Evolutionary conservation across 1,139 yeast species (phyloP), one percentile per base, ranked within the genome.

Genomic region (Kodamaea anthophila): DNA sequence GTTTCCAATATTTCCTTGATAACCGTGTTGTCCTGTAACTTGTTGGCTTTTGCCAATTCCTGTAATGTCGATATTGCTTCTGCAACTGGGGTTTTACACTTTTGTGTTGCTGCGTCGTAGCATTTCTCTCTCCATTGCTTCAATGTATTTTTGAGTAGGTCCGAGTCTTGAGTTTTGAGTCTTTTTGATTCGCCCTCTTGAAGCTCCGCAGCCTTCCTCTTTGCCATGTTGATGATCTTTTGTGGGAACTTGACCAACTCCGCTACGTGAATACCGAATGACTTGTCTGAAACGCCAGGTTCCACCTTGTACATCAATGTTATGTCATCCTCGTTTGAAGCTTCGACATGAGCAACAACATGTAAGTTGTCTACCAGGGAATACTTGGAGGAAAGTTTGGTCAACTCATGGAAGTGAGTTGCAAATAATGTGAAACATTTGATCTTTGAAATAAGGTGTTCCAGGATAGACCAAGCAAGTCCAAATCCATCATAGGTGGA

Each of bases 401-500:
- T 91, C 35, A 91, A 66, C 52, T 91, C 98, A 53, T 91, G 97
- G 68, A 91, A 91, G 62, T 91, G 98, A 0, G 98, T 91, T 0
- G 98, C 98, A 66, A 91, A 91, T 37, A 91, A 53, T 0, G 94
- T 75, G 53, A 86, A 87, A 40, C 96, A 81, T 30, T 72, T 69
- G 35, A 84, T 73, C 35, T 77, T 64, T 18, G 65, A 65, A 2
- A 91, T 79, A 37, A 91, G 77, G 51, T 82, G 79, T 48, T 87
- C 95, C 43, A 93, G 83, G 35, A 91, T 91, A 0, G 96, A 80
- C 94, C 96, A 91, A 0, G 98, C 98, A 24, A 91, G 67, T 0
- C 98, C 98, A 62, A 91, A 91, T 1, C 98, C 98, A 57, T 91
- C 98, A 53, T 88, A 91, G 0, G 98, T 91, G 24, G 94, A 81